phyloP scores from a whole-genome alignment of 2,329 filamentous ascomycete genomes.

The Hymenoscyphus scutula region DNA sequence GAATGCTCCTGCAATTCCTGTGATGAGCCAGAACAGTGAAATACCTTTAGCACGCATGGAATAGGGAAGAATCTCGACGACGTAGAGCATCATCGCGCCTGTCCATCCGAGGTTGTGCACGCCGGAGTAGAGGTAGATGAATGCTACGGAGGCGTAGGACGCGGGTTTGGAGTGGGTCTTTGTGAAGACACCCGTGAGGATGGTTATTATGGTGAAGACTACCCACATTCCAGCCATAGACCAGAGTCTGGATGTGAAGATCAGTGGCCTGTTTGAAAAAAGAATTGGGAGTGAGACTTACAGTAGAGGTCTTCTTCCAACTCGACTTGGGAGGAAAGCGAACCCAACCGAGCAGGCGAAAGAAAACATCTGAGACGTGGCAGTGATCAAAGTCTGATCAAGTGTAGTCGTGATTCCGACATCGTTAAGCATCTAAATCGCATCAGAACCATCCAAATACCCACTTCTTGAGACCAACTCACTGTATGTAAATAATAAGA shows the following conservation, averaged over 20 bases:
- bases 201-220: constrained; percentile 35
- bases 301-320: constrained; percentile 25
- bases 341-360: constrained; percentile 46
- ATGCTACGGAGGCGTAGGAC: constrained; percentile 37
- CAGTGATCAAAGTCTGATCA: constrained; percentile 29
- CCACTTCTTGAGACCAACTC: not conserved
- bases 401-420: constrained; percentile 23
- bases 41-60: constrained; percentile 39
- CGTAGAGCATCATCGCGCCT: constrained; percentile 46
- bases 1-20: constrained; percentile 36
- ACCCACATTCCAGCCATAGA: constrained; percentile 31
- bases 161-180: constrained; percentile 25
- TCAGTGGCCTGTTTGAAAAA: not conserved
- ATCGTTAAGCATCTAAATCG: constrained; percentile 20
- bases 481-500: constrained; percentile 40
- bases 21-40: constrained; percentile 43
- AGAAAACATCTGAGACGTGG: constrained; percentile 31
- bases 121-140: constrained; percentile 45
- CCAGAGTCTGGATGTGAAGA: constrained; percentile 11
- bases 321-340: constrained; percentile 42
- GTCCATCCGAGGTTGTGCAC: constrained; percentile 54
- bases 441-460: not conserved
- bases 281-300: not conserved
- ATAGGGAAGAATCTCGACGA: constrained; percentile 43
- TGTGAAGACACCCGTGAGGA: constrained; percentile 23